These are phyloP conservation scores for Meyerozyma elateridarum DNA, from an alignment of 1,139 yeast genomes.

Conservation along the genomic window DNA sequence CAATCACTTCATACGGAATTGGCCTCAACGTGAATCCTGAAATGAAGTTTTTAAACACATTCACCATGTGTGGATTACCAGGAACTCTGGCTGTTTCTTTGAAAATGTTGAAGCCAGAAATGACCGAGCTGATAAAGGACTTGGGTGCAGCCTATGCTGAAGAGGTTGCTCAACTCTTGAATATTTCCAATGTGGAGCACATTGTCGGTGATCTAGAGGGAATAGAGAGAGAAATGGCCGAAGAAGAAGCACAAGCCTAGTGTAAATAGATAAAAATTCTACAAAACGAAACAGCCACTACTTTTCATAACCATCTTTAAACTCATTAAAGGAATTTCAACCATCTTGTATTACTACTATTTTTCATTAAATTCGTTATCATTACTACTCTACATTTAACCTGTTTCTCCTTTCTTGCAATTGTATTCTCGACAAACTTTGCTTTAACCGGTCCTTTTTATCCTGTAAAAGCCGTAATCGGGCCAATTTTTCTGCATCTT, in stretches of 20 bases:
- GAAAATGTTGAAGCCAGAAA: conserved; percentile 13
- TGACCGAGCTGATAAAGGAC: conserved; percentile 29
- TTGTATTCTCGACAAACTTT: conserved; percentile 22
- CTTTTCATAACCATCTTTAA: too few species aligned
- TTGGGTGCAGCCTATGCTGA: conserved; percentile 50
- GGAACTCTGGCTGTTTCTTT: conserved; percentile 44
- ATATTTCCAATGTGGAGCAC: conserved; percentile 44
- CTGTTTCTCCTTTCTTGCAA: conserved; percentile 13
- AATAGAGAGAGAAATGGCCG: conserved; percentile 20
- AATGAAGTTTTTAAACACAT: conserved; percentile 59
- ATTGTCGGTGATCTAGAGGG: too few species aligned
- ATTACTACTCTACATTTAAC: too few species aligned
- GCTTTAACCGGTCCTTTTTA: conserved; percentile 36
- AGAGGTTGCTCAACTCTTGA: conserved; percentile 46
- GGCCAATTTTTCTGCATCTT: conserved; percentile 23
- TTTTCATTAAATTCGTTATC: too few species aligned
- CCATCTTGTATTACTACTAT: too few species aligned
- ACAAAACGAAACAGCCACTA: too few species aligned
- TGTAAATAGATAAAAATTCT: too few species aligned
- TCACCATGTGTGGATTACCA: conserved; percentile 84
- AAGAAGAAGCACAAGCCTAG: not conserved
- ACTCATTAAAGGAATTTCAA: too few species aligned
- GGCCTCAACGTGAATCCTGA: conserved; percentile 79
- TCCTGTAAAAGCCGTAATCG: conserved; percentile 30
- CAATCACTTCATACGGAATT: conserved; percentile 85